phyloP scores from a whole-genome alignment of 257 asterid species.

The Forsythia suspensa region DNA sequence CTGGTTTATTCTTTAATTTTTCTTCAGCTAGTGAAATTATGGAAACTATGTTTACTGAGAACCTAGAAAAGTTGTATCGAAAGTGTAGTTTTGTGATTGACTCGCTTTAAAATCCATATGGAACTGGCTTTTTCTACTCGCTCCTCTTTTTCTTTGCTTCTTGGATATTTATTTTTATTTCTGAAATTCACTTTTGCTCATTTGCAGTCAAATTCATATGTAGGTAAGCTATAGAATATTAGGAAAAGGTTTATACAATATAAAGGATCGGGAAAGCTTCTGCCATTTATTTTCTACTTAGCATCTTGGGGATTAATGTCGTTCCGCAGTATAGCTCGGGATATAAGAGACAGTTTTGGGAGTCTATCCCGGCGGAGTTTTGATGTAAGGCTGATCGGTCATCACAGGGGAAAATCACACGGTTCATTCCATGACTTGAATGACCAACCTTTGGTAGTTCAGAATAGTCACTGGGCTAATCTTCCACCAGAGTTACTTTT shows the following conservation, averaged over 20 bases:
- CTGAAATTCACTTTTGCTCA: conserved; percentile 24
- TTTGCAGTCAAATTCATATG: conserved; percentile 36
- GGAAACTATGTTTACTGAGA: conserved; percentile 17
- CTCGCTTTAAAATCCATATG: conserved; percentile 58
- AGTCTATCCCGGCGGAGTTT: conserved; percentile 83
- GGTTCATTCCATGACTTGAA: conserved; percentile 63
- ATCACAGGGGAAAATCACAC: conserved; percentile 71
- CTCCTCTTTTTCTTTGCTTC: conserved; percentile 29
- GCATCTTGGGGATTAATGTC: conserved; percentile 55
- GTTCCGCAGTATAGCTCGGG: conserved; percentile 88
- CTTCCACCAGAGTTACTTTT: conserved; percentile 89
- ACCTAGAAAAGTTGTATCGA: conserved; percentile 34
- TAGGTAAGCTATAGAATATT: conserved; percentile 17
- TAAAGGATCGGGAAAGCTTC: conserved; percentile 8
- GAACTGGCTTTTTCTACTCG: conserved; percentile 27
- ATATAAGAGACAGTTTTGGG: conserved; percentile 83
- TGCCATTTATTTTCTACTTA: neutral
- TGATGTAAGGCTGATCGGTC: conserved; percentile 67
- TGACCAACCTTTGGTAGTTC: conserved; percentile 64
- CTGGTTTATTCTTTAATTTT: conserved; percentile 8
- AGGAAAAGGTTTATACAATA: conserved; percentile 1
- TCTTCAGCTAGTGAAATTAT: neutral
- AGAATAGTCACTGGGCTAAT: conserved; percentile 84
- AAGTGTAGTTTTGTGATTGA: conserved; percentile 34
- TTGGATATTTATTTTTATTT: conserved; percentile 20